Conservation (phyloP, 495 filamentous ascomycete species). For the Aspergillus haitiensis region DNA sequence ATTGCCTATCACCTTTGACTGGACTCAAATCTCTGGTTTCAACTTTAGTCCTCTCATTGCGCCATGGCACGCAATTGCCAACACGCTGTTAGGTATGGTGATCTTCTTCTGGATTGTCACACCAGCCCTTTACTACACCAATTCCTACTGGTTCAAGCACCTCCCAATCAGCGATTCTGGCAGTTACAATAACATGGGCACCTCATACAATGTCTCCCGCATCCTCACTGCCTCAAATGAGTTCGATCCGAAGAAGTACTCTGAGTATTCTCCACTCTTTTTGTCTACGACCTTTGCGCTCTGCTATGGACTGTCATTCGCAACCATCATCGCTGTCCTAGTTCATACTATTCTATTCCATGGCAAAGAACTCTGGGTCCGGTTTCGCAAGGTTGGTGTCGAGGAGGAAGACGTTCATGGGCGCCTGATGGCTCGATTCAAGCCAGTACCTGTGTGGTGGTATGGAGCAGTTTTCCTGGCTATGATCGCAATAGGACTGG, state of each 20-base stretch:
- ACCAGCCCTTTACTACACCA: constrained; percentile 53
- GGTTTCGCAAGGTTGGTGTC: constrained; percentile 45
- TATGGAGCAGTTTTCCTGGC: constrained; percentile 49
- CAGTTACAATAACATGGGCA: constrained; percentile 59
- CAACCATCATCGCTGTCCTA: constrained; percentile 55
- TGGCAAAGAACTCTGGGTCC: constrained; percentile 54
- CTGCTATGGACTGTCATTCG: constrained; percentile 61
- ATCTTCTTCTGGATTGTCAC: constrained; percentile 55
- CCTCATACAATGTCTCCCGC: constrained; percentile 50
- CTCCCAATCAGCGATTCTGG: constrained; percentile 56
- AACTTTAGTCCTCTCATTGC: constrained; percentile 66
- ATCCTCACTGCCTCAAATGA: constrained; percentile 55
- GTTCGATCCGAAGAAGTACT: constrained; percentile 56
- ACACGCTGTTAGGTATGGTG: constrained; percentile 57
- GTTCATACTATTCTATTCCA: constrained; percentile 57
- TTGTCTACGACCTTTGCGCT: constrained; percentile 60
- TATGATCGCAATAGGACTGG: constrained; percentile 55
- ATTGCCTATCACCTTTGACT: constrained; percentile 67
- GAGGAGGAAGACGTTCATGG: constrained; percentile 69
- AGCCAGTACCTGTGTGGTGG: constrained; percentile 64
- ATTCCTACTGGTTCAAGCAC: constrained; percentile 50
- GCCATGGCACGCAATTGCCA: constrained; percentile 64
- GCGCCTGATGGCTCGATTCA: constrained; percentile 61
- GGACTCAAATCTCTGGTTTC: constrained; percentile 67
- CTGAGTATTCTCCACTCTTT: constrained; percentile 60